A percentile compares a stretch with the other conserved stretches of the same genome.
Conservation (phyloP, 257 asterid species). For the Salvia splendens region DNA sequence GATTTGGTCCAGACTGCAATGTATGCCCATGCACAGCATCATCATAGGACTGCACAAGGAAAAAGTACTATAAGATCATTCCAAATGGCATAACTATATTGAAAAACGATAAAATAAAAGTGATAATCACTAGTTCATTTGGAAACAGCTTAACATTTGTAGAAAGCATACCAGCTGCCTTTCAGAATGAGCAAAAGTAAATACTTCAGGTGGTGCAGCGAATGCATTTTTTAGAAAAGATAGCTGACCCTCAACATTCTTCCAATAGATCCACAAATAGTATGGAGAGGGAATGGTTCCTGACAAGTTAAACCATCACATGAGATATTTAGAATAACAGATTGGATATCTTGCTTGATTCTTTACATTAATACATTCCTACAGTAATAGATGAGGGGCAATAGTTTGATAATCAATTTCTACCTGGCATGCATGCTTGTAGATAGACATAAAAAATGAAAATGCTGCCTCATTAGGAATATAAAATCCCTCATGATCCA, state of each 20-base stretch:
- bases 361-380: neutral
- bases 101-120: no score
- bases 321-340: neutral
- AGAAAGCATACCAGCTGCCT: constrained; percentile 69
- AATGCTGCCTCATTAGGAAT: constrained; percentile 78
- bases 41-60: constrained; percentile 53
- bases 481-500: constrained; percentile 91
- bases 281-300: constrained; percentile 93
- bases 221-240: constrained; percentile 87
- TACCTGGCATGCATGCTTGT: constrained; percentile 82
- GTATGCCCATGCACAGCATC: constrained; percentile 59
- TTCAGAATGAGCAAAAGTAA: constrained; percentile 83
- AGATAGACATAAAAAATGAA: constrained; percentile 80
- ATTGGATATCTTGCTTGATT: neutral
- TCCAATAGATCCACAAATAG: constrained; percentile 92
- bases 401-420: constrained; percentile 8
- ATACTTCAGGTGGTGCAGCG: constrained; percentile 74
- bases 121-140: neutral
- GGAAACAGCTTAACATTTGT: constrained; percentile 4
- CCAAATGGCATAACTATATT: neutral
- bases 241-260: constrained; percentile 93
- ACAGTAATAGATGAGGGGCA: neutral
- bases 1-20: constrained; percentile 60
- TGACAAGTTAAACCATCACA: constrained; percentile 31
- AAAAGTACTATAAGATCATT: constrained; percentile 18